Percentiles rank a stretch among this genome's conserved stretches.
phyloP scores from a whole-genome alignment of 2,329 filamentous ascomycete genomes.

The Neospermospora avenae region DNA sequence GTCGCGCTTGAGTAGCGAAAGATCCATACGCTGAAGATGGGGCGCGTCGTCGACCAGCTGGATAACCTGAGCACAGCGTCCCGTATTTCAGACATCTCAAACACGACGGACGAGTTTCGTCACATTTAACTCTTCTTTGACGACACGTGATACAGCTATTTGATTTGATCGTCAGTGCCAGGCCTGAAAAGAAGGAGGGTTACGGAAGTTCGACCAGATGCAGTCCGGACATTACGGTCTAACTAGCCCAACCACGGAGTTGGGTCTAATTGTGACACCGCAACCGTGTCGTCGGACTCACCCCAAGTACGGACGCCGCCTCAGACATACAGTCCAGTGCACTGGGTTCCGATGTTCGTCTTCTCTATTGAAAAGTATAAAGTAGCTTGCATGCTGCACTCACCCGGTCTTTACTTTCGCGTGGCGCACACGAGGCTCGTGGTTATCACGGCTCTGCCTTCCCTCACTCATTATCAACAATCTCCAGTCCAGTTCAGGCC shows the following conservation, averaged over 20 bases:
- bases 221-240: neutral
- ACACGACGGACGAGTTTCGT: constrained; percentile 22
- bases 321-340: neutral
- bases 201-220: neutral
- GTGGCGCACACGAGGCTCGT: constrained; percentile 7
- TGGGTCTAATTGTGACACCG: neutral
- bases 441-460: neutral
- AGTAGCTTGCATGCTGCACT: neutral
- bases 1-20: constrained; percentile 14
- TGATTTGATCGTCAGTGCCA: neutral
- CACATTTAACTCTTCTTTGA: constrained; percentile 24
- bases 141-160: constrained; percentile 22
- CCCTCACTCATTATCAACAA: neutral
- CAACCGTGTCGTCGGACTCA: neutral
- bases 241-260: neutral
- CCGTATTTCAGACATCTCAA: constrained; percentile 22
- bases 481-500: neutral
- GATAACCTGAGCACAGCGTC: constrained; percentile 15
- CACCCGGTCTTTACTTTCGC: constrained; percentile 13
- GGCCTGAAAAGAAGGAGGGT: neutral
- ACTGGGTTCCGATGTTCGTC: neutral
- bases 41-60: constrained; percentile 11
- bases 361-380: neutral
- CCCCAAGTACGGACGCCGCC: neutral
- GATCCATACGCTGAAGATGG: constrained; percentile 16